Conservation (phyloP, 768 basidiomycete species). For the Hemileccinum impolitum region DNA sequence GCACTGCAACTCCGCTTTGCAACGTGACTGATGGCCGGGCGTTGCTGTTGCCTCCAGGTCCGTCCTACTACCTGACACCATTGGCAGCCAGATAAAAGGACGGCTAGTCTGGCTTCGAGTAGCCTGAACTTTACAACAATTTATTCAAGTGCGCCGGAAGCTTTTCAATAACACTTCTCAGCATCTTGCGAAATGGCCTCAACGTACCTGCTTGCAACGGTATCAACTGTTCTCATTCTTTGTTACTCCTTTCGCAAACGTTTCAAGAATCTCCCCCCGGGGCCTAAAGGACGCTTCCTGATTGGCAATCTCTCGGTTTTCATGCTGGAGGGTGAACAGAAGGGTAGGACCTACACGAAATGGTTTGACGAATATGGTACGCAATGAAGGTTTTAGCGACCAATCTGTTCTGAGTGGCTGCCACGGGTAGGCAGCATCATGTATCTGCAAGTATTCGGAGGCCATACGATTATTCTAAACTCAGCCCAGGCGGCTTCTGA, state of each 20-base stretch:
- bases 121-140: too few species aligned
- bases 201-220: background rate
- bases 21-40: too few species aligned
- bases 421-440: background rate
- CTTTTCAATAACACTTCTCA: too few species aligned
- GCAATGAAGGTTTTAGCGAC: background rate
- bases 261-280: background rate
- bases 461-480: conserved; percentile 32
- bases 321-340: background rate
- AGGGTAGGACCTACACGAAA: background rate
- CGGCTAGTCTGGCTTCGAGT: too few species aligned
- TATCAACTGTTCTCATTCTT: background rate
- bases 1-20: too few species aligned
- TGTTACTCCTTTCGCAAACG: background rate
- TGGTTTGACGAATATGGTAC: background rate
- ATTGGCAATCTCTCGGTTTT: background rate
- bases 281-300: background rate
- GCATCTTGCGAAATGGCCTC: background rate
- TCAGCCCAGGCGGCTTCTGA: conserved; percentile 19
- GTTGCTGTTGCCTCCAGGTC: too few species aligned
- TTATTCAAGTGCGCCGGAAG: too few species aligned
- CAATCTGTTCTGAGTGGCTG: background rate
- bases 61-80: too few species aligned
- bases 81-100: too few species aligned
- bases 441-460: background rate